Evolutionary conservation across 202 grass and related monocot genomes (phyloP).

Genomic region (Cymbopogon flexuosus): DNA sequence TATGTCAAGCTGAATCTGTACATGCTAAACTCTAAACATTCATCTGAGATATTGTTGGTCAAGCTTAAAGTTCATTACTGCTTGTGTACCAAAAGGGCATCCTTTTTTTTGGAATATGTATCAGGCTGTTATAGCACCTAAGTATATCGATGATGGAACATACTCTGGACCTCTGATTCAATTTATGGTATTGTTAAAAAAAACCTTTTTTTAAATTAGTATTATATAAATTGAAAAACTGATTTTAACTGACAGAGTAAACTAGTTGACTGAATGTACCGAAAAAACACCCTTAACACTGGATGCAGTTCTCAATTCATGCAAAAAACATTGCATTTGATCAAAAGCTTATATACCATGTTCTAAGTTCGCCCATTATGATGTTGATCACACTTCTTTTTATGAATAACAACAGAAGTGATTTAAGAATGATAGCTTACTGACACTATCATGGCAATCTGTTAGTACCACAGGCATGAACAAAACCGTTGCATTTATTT

Average conservation of each 20-base stretch:
- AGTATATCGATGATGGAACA: neutral
- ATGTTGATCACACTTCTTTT: neutral
- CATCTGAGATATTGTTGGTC: neutral
- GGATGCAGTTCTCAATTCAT: neutral
- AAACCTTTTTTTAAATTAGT: neutral
- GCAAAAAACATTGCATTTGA: conserved; percentile 2
- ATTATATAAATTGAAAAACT: neutral
- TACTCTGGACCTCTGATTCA: neutral
- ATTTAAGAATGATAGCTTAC: conserved; percentile 11
- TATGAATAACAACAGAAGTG: neutral
- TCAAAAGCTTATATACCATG: neutral
- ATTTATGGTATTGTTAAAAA: neutral
- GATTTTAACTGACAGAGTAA: neutral
- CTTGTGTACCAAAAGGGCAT: neutral
- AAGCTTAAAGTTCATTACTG: neutral
- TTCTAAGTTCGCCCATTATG: neutral
- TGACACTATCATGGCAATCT: neutral
- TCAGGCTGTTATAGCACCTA: neutral
- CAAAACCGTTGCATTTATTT: conserved; percentile 6
- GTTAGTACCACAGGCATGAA: conserved; percentile 14
- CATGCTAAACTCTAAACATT: neutral
- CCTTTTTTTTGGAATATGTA: neutral
- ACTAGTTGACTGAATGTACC: neutral
- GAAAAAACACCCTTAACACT: neutral
- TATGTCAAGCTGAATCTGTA: neutral